A percentile compares a stretch with the other conserved stretches of the same genome.
phyloP scores from a whole-genome alignment of 179 eudicot genomes.

The Corrigiola litoralis region DNA sequence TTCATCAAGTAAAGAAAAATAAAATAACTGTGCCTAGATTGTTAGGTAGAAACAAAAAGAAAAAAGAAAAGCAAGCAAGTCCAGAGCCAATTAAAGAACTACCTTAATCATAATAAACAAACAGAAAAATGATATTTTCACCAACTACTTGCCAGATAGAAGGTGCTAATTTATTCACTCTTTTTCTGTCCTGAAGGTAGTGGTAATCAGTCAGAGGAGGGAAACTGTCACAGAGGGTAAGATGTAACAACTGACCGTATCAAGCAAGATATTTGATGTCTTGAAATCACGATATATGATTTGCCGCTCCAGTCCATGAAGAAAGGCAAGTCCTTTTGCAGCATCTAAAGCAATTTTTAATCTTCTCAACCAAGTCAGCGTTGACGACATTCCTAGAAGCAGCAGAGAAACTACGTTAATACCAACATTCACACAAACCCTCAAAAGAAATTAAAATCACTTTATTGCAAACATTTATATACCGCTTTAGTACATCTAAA shows the following conservation, averaged over 20 bases:
- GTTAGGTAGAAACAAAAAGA: no score
- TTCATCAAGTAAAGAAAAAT: background rate
- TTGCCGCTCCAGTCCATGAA: constrained; percentile 78
- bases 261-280: constrained; percentile 94
- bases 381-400: constrained; percentile 66
- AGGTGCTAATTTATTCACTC: no score
- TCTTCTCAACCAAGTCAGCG: constrained; percentile 84
- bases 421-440: background rate
- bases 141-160: no score
- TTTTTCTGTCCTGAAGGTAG: no score
- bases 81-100: no score
- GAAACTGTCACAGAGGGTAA: no score
- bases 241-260: constrained; percentile 50
- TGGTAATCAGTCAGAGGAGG: no score
- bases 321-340: constrained; percentile 95
- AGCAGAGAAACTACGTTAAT: constrained; percentile 5
- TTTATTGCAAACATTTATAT: background rate
- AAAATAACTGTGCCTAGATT: no score
- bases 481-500: no score
- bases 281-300: constrained; percentile 94
- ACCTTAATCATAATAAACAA: no score
- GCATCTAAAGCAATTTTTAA: constrained; percentile 88
- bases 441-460: background rate
- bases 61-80: background rate
- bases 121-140: no score